phyloP scores from a whole-genome alignment of 2,329 filamentous ascomycete genomes.

The Orbilia quercus region DNA sequence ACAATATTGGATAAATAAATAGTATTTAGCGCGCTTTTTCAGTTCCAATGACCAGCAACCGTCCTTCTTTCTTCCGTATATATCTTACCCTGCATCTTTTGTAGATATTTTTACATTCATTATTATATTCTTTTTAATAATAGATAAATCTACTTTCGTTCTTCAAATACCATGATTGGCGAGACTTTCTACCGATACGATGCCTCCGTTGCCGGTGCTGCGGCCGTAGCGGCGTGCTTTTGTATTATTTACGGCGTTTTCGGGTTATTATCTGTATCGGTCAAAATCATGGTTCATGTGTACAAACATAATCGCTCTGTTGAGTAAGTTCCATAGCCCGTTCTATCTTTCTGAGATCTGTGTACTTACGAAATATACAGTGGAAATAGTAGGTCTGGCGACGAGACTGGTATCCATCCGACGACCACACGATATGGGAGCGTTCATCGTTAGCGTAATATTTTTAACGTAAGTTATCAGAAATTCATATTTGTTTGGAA shows the following conservation, averaged over 20 bases:
- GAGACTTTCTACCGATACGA: conserved; percentile 20
- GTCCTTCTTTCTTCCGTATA: too few relatives aligned
- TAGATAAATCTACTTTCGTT: too few relatives aligned
- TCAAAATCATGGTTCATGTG: conserved; percentile 42
- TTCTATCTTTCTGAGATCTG: neutral
- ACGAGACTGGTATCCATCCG: conserved; percentile 19
- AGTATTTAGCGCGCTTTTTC: too few relatives aligned
- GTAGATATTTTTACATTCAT: too few relatives aligned
- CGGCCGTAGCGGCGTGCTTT: conserved; percentile 16
- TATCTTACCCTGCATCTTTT: too few relatives aligned
- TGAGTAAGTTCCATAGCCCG: conserved; percentile 13
- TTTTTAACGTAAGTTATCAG: conserved; percentile 29
- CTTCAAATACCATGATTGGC: neutral
- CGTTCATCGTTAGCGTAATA: conserved; percentile 22
- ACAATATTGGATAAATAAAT: too few relatives aligned
- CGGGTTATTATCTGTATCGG: conserved; percentile 10
- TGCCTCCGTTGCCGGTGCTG: conserved; percentile 12
- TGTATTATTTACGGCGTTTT: conserved; percentile 19
- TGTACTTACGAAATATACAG: conserved; percentile 13
- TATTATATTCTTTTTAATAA: too few relatives aligned
- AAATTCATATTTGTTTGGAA: neutral
- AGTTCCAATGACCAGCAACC: too few relatives aligned
- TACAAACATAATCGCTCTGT: conserved; percentile 13
- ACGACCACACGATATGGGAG: conserved; percentile 8
- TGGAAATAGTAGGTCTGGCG: conserved; percentile 26